phyloP scores from a whole-genome alignment of 2,329 filamentous ascomycete genomes.

The Huntiella abstrusa region DNA sequence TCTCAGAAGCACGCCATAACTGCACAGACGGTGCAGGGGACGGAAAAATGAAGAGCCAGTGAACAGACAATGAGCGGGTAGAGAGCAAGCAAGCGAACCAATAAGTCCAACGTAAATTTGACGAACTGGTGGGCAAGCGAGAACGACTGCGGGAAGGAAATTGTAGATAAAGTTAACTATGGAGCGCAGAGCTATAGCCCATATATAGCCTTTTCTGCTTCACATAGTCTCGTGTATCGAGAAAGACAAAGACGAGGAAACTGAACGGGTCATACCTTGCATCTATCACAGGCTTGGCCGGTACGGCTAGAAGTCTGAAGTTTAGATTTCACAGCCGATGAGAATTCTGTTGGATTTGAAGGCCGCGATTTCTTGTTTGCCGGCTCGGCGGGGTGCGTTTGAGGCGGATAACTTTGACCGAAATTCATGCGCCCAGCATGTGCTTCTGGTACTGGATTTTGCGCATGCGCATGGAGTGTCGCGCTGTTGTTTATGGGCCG shows the following conservation, averaged over 20 bases:
- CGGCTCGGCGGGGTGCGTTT: not conserved
- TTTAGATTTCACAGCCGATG: slow-evolving; percentile 35
- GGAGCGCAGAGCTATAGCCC: too few relatives aligned
- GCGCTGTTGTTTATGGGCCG: too few relatives aligned
- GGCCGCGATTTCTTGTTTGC: not conserved
- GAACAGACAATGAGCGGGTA: not conserved
- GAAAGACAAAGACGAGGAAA: too few relatives aligned
- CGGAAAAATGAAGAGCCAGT: not conserved
- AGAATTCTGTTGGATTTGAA: slow-evolving; percentile 25
- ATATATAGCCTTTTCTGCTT: too few relatives aligned
- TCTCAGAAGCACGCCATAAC: slow-evolving; percentile 24
- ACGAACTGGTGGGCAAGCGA: not conserved
- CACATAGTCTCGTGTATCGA: too few relatives aligned
- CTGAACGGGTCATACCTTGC: slow-evolving; percentile 32
- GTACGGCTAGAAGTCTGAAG: slow-evolving; percentile 42
- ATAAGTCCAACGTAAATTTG: too few relatives aligned
- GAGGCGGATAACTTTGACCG: too few relatives aligned
- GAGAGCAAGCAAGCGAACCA: too few relatives aligned
- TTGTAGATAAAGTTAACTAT: not conserved
- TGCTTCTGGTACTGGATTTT: too few relatives aligned
- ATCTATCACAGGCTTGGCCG: slow-evolving; percentile 74
- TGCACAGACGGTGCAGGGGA: not conserved
- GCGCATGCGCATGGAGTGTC: too few relatives aligned
- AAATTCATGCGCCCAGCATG: too few relatives aligned
- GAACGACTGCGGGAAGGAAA: not conserved